Percentiles rank a stretch among this genome's conserved stretches.
These are phyloP conservation scores for Zopfia rhizophila DNA, from an alignment of 2,329 filamentous ascomycete genomes.

Conservation along the genomic window DNA sequence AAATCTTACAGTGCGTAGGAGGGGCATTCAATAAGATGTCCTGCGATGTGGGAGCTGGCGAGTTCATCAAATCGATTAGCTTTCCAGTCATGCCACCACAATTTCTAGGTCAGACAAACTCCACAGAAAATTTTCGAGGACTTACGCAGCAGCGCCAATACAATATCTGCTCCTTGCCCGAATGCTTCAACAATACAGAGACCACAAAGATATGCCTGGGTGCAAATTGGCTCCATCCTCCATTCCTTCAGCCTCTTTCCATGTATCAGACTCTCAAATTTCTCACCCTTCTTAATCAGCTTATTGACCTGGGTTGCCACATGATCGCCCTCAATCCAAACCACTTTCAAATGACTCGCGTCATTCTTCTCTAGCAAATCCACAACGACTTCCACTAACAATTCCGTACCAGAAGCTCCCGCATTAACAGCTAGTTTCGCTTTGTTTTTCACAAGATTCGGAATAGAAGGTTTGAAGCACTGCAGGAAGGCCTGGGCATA, in stretches of 20 bases:
- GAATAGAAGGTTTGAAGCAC: conserved; percentile 54
- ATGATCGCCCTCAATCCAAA: conserved; percentile 28
- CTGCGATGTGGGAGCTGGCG: conserved; percentile 54
- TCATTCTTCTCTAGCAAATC: conserved; percentile 25
- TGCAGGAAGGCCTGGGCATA: conserved; percentile 59
- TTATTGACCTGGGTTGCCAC: conserved; percentile 20
- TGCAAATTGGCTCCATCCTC: conserved; percentile 30
- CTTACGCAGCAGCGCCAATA: conserved; percentile 31
- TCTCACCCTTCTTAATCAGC: conserved; percentile 17
- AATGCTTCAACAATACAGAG: too few species aligned
- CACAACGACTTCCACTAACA: conserved; percentile 25
- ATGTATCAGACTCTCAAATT: conserved; percentile 41
- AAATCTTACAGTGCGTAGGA: too few species aligned
- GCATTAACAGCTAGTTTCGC: conserved; percentile 38
- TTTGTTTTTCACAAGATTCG: conserved; percentile 30
- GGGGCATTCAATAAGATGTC: conserved; percentile 57
- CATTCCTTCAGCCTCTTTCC: conserved; percentile 42
- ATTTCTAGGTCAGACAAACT: conserved; percentile 37
- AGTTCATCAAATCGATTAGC: conserved; percentile 47
- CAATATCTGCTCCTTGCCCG: too few species aligned
- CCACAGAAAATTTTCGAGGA: not conserved
- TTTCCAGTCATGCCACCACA: conserved; percentile 57
- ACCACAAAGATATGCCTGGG: too few species aligned
- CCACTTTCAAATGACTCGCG: conserved; percentile 29
- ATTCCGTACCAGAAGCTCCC: conserved; percentile 31